Percentiles rank a stretch among this genome's conserved stretches.
These are phyloP conservation scores for Porcisia deanei DNA, from an alignment of 208 protist species.

Conservation along the genomic window DNA sequence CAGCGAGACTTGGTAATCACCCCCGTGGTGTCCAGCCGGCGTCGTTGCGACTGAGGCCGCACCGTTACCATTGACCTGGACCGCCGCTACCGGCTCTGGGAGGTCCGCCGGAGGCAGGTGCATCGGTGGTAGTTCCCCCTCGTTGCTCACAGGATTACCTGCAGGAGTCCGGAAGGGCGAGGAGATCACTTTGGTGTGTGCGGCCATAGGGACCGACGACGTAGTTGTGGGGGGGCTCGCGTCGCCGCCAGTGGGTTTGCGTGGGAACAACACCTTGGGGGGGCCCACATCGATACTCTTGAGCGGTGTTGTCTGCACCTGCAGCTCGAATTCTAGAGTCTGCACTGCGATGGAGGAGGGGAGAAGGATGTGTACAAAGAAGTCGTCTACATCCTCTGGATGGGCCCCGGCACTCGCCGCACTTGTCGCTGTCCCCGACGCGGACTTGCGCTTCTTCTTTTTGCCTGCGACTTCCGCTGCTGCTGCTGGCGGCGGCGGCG, in stretches of 20 bases:
- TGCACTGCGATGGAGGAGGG: slow-evolving; percentile 37
- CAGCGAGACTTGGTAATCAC: slow-evolving; percentile 58
- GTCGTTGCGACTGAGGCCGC: neutral
- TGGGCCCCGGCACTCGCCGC: slow-evolving; percentile 7
- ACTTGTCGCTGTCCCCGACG: neutral
- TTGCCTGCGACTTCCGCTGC: slow-evolving; percentile 25
- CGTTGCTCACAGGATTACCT: slow-evolving; percentile 25
- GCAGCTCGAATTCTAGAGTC: slow-evolving; percentile 56
- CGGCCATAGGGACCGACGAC: neutral
- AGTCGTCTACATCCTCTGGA: slow-evolving; percentile 62
- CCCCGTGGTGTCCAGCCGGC: slow-evolving; percentile 14
- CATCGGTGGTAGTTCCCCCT: slow-evolving; percentile 45
- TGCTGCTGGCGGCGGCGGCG: neutral
- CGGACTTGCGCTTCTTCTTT: slow-evolving; percentile 29
- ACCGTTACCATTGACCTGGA: neutral
- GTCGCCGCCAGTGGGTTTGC: slow-evolving; percentile 19
- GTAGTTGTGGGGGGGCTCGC: slow-evolving; percentile 4
- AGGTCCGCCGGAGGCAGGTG: slow-evolving; percentile 45
- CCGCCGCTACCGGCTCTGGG: slow-evolving; percentile 11
- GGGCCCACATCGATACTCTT: slow-evolving; percentile 53
- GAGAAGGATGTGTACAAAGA: slow-evolving; percentile 61
- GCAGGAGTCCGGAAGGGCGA: slow-evolving; percentile 37
- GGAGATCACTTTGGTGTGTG: slow-evolving; percentile 7
- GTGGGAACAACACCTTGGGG: slow-evolving; percentile 42
- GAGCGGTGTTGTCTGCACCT: slow-evolving; percentile 50